phyloP scores from a whole-genome alignment of 345 rosid genomes.

The Gossypium stocksii region DNA sequence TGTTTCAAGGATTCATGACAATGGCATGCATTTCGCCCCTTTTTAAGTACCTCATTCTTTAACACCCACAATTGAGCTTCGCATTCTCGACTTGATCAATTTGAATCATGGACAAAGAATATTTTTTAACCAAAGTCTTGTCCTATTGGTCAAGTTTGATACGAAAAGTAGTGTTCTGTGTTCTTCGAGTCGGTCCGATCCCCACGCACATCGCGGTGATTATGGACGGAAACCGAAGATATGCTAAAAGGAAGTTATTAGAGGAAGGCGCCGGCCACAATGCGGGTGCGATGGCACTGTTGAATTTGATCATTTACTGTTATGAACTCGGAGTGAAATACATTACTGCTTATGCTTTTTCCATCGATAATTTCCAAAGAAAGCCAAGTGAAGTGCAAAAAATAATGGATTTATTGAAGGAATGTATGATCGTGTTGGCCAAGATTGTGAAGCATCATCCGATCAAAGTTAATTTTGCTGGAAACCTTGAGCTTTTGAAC shows the following conservation, averaged over 20 bases:
- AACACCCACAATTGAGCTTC: background rate
- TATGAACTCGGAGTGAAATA: conserved; percentile 41
- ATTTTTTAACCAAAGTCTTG: background rate
- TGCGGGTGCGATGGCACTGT: background rate
- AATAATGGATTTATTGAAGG: conserved; percentile 48
- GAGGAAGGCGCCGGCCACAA: background rate
- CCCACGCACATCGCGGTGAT: background rate
- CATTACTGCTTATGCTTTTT: conserved; percentile 45
- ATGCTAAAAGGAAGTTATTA: background rate
- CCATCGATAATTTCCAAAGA: conserved; percentile 55
- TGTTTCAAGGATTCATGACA: background rate
- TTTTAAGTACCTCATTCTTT: background rate
- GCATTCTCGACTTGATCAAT: background rate
- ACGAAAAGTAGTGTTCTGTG: background rate
- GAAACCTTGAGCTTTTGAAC: conserved; percentile 37
- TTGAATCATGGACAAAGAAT: background rate
- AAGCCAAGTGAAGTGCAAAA: conserved; percentile 38
- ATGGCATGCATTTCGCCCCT: background rate
- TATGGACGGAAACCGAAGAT: conserved; percentile 6
- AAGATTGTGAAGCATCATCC: conserved; percentile 28
- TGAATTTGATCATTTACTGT: background rate
- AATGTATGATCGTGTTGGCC: conserved; percentile 31
- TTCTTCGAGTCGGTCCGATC: background rate
- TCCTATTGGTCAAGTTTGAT: background rate
- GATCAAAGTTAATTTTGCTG: conserved; percentile 31